Evolutionary conservation across 352 stramenopile genomes (phyloP).

Genomic region (Hyaloperonospora brassicae): DNA sequence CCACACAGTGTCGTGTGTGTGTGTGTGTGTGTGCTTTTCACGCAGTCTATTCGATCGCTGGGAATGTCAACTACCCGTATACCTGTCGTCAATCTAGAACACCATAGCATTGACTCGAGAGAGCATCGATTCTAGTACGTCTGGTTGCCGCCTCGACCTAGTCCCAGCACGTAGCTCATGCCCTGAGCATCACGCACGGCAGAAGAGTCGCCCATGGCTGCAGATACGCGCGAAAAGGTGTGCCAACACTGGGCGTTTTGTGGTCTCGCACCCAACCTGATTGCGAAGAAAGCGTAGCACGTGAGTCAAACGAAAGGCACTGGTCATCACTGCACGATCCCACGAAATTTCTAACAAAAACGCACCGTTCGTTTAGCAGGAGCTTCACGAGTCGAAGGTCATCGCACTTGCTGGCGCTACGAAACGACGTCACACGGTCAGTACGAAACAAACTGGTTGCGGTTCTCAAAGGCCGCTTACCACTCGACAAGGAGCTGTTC

Average conservation of each 20-base stretch:
- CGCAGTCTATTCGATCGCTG: too few relatives aligned
- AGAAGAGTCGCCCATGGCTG: constrained; percentile 55
- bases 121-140: constrained; percentile 39
- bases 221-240: constrained; percentile 62
- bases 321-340: background rate
- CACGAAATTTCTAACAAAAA: background rate
- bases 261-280: constrained; percentile 54
- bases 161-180: constrained; percentile 84
- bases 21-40: too few relatives aligned
- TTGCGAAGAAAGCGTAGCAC: background rate
- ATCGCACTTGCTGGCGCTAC: constrained; percentile 58
- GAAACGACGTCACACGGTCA: background rate
- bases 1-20: too few relatives aligned
- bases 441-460: background rate
- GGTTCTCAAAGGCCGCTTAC: constrained; percentile 20
- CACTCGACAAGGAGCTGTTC: constrained; percentile 74
- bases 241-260: constrained; percentile 81
- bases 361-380: constrained; percentile 74
- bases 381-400: constrained; percentile 65
- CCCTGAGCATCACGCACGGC: constrained; percentile 77
- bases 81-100: too few relatives aligned
- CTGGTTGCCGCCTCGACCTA: constrained; percentile 68
- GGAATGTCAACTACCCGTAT: too few relatives aligned
- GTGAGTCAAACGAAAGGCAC: constrained; percentile 1
- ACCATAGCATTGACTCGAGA: too few relatives aligned